These are phyloP conservation scores for Micractinium sp. DNA, from an alignment of 139 green algal species.

Conservation along the genomic window DNA sequence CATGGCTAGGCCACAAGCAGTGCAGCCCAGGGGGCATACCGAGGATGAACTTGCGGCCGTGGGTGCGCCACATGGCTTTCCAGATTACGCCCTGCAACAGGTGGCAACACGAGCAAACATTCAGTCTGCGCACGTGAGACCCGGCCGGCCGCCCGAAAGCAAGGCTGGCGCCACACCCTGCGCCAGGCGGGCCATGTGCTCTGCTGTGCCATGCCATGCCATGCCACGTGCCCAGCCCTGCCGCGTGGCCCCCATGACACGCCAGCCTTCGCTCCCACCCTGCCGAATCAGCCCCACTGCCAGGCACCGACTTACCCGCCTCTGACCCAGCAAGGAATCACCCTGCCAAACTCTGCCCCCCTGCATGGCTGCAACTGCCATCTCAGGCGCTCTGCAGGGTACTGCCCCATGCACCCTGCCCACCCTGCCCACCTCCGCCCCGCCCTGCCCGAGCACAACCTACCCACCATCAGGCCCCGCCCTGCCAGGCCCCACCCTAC, in stretches of 20 bases:
- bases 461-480: constrained; percentile 35
- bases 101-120: no score
- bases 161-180: no score
- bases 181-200: background rate
- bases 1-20: background rate
- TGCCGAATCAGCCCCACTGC: background rate
- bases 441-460: background rate
- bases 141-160: no score
- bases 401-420: no score
- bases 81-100: constrained; percentile 36
- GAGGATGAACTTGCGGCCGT: constrained; percentile 38
- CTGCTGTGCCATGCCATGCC: background rate
- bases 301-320: background rate
- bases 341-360: no score
- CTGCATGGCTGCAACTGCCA: no score
- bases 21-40: background rate
- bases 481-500: background rate
- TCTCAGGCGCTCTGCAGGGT: no score
- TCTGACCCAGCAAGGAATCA: no score
- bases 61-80: constrained; percentile 49
- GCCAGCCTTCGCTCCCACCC: background rate
- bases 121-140: no score
- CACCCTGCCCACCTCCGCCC: no score
- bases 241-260: no score
- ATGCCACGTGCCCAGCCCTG: no score